These are phyloP conservation scores for Citrus trifoliata DNA, from an alignment of 345 rosid species.

Conservation along the genomic window DNA sequence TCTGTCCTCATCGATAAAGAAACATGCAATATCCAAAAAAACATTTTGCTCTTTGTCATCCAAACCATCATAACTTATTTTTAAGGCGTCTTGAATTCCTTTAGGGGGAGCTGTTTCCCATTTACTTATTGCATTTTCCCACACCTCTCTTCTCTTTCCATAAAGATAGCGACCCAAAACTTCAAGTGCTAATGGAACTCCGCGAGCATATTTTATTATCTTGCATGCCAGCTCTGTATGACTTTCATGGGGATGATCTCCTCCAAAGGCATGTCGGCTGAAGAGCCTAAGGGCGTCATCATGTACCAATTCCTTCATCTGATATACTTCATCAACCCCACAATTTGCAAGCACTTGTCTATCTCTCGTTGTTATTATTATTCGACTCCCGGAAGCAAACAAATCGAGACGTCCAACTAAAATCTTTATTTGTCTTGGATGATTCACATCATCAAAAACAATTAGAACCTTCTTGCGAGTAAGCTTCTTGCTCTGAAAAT, in stretches of 20 bases:
- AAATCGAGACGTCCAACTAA: too few species aligned
- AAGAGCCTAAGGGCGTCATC: too few species aligned
- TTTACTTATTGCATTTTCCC: not conserved
- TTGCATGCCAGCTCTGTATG: not conserved
- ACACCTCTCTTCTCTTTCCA: not conserved
- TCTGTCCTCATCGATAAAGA: conserved; percentile 23
- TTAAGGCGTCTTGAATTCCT: not conserved
- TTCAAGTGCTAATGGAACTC: conserved; percentile 20
- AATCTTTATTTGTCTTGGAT: too few species aligned
- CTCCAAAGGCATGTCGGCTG: too few species aligned
- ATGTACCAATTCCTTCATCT: too few species aligned
- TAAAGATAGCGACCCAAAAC: conserved; percentile 15
- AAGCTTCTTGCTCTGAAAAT: too few species aligned
- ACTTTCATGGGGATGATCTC: not conserved
- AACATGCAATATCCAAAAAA: conserved; percentile 45
- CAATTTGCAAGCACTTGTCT: too few species aligned
- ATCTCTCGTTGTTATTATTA: too few species aligned
- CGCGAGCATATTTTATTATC: not conserved
- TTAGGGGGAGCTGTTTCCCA: not conserved
- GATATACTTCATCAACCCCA: too few species aligned
- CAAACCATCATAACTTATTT: conserved; percentile 14
- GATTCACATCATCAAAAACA: too few species aligned
- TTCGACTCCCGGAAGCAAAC: too few species aligned
- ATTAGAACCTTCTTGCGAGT: too few species aligned
- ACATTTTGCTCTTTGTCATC: conserved; percentile 13